Conservation (phyloP, 1,139 yeast species). For the Hyphopichia fennica region DNA sequence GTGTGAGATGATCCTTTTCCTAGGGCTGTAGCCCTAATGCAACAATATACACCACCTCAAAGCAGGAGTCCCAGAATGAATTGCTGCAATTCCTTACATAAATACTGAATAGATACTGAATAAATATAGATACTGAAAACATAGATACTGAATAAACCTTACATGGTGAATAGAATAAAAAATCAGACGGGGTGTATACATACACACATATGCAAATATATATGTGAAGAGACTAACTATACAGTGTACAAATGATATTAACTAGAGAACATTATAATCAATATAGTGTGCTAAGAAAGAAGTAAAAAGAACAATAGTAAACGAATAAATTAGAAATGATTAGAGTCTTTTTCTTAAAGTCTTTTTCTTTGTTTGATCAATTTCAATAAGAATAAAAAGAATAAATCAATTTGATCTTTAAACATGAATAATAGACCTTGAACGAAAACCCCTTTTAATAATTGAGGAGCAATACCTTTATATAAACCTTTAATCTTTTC, state of each 20-base stretch:
- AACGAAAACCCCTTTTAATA: constrained; percentile 78
- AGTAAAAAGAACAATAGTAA: background rate
- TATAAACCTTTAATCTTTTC: constrained; percentile 52
- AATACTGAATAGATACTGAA: no score
- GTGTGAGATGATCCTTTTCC: background rate
- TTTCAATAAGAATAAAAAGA: constrained; percentile 40
- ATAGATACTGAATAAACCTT: no score
- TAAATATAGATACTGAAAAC: no score
- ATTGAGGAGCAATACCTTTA: constrained; percentile 82
- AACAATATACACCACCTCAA: no score
- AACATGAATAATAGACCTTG: constrained; percentile 85
- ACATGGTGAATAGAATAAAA: background rate
- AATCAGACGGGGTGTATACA: no score
- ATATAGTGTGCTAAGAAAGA: background rate
- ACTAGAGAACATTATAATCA: background rate
- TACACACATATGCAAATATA: no score
- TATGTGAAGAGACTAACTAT: no score
- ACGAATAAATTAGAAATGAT: no score
- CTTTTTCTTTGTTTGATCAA: constrained; percentile 22
- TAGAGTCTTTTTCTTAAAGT: no score
- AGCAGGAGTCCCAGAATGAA: background rate
- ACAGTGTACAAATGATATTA: background rate
- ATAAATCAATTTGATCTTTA: constrained; percentile 63
- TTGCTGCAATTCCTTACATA: background rate
- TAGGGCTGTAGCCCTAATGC: constrained; percentile 1